phyloP scores from a whole-genome alignment of 1,139 yeast genomes.

The Eremothecium gossypii region DNA sequence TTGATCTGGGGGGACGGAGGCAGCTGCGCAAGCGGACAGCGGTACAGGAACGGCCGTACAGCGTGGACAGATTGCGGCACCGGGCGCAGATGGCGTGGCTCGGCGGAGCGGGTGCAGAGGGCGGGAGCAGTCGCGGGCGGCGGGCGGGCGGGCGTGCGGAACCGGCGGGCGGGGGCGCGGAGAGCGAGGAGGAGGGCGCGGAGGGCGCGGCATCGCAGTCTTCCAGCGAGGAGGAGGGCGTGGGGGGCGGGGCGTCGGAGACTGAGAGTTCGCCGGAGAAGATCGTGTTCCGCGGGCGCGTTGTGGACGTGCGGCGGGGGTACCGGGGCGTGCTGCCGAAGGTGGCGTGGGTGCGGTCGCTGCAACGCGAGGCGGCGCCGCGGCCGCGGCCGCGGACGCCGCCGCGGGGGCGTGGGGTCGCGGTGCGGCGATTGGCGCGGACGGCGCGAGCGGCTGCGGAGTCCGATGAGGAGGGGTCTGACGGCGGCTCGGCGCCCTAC shows the following conservation, averaged over 20 bases:
- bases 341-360: constrained; percentile 25
- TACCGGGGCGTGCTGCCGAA: constrained; percentile 27
- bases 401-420: not conserved
- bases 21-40: constrained; percentile 26
- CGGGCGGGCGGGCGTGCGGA: not conserved
- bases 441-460: not conserved
- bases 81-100: constrained; percentile 10
- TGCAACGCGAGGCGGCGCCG: constrained; percentile 7
- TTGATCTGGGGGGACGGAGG: constrained; percentile 7
- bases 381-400: not conserved
- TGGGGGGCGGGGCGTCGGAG: too few relatives aligned
- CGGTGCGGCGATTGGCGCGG: not conserved
- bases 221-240: not conserved
- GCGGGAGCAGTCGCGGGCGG: not conserved
- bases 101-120: too few relatives aligned
- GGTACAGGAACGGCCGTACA: constrained; percentile 29
- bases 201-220: not conserved
- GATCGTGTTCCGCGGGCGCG: constrained; percentile 24
- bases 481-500: not conserved
- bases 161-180: too few relatives aligned
- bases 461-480: not conserved
- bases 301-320: constrained; percentile 21
- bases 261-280: constrained; percentile 4
- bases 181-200: constrained; percentile 2
- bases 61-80: constrained; percentile 27